Base-by-base conservation (phyloP, 148 eudicot species). In the Heliosperma pusillum region DNA sequence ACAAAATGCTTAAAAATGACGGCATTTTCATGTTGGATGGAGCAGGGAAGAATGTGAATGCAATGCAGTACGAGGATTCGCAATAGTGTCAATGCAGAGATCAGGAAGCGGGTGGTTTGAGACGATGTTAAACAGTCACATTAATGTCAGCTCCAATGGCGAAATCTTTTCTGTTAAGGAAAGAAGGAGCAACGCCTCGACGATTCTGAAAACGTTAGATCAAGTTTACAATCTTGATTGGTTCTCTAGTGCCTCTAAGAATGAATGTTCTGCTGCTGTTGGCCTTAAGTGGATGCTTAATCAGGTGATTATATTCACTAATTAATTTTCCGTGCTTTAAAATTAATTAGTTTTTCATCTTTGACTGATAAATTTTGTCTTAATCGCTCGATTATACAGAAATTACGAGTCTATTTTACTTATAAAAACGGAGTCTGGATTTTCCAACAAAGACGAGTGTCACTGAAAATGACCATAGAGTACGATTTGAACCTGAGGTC, bases 21-120 rank as follows among this genome's bases (percentile, higher is more conserved):
- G 9, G 42, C 57, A 10, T 19, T 74, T 71, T 81, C n/a, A 19
- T 7, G 45, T 59, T 25, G 61, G 78, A 25, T 55, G 33, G 24
- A 53, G 44, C 58, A 91, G 92, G 86, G 77, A 84, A 70, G 97
- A 89, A 79, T 91, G 97, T 65, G 83, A 61, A 19, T 84, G 90
- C 81, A 91, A 89, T 64, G 89, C 94, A 1, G 88, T 91, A 20
- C 74, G 87, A 45, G 78, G 30, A n/a, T 91, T 91, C 53, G 94
- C 81, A 16, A 85, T 91, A 33, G 40, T 89, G 58, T 89, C 97
- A 17, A 91, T 87, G 97, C 97, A 91, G 79, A 89, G 97, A 74
- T 91, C 97, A 2, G 97, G 97, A 69, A 91, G 97, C 57, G 97
- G 97, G 69, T 91, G 97, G 97, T 91, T 91, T 19, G 97, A 89